Percentiles rank a stretch among this genome's conserved stretches.
phyloP scores from a whole-genome alignment of 2,329 filamentous ascomycete genomes.

The Coccinonectria pachysandricola region DNA sequence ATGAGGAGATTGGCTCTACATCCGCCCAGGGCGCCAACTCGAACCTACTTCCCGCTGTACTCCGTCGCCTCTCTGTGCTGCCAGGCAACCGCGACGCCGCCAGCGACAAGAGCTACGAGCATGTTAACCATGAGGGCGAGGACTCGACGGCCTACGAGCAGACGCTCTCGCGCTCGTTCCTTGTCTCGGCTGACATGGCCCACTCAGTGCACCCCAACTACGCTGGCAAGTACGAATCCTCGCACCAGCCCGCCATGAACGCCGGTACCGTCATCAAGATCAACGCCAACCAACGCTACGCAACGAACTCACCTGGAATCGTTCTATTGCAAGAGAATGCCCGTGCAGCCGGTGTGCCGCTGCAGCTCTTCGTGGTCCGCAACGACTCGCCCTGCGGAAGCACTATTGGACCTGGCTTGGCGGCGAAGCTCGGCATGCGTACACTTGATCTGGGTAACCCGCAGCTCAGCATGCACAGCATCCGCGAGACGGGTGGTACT shows the following conservation, averaged over 20 bases:
- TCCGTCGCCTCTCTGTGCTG: constrained; percentile 76
- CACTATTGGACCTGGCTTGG: constrained; percentile 96
- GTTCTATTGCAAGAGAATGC: constrained; percentile 86
- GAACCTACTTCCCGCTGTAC: constrained; percentile 77
- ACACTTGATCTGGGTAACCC: constrained; percentile 91
- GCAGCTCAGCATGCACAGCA: constrained; percentile 94
- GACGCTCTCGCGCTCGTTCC: constrained; percentile 80
- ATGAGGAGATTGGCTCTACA: constrained; percentile 90
- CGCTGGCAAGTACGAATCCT: constrained; percentile 76
- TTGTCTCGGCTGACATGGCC: constrained; percentile 95
- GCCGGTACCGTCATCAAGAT: constrained; percentile 94
- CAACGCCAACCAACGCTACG: constrained; percentile 95
- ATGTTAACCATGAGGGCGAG: constrained; percentile 48
- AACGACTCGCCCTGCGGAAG: constrained; percentile 93
- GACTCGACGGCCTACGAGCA: constrained; percentile 83
- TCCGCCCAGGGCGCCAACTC: constrained; percentile 92
- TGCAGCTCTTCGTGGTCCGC: constrained; percentile 91
- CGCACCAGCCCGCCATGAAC: constrained; percentile 92
- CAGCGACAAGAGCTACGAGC: constrained; percentile 52
- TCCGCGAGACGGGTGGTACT: constrained; percentile 82
- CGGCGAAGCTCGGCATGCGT: constrained; percentile 72
- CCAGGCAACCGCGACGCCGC: constrained; percentile 55
- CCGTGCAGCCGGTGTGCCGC: constrained; percentile 60
- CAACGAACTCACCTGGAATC: constrained; percentile 91
- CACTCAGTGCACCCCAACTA: constrained; percentile 97